A percentile compares a stretch with the other conserved stretches of the same genome.
These are phyloP conservation scores for Xylariaceae sp. DNA, from an alignment of 2,329 filamentous ascomycete species.

Conservation along the genomic window DNA sequence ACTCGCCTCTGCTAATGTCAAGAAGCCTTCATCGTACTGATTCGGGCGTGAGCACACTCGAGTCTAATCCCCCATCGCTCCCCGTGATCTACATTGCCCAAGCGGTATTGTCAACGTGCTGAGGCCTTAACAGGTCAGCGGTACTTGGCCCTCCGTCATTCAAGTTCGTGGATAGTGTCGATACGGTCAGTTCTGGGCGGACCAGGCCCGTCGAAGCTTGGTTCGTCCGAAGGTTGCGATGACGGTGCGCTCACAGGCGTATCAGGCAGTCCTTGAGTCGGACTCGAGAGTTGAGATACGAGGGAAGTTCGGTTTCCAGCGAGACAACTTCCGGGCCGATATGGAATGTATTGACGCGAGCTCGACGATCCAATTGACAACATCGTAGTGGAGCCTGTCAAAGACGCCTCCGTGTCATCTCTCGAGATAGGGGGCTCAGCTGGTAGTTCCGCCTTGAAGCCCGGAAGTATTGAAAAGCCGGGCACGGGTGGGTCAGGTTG, in stretches of 20 bases:
- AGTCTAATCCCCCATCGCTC: not conserved
- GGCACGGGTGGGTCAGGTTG: not conserved
- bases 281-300: conserved; percentile 10
- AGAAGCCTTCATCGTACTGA: too few relatives aligned
- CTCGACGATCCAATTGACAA: not conserved
- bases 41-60: too few relatives aligned
- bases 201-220: not conserved
- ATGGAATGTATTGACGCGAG: conserved; percentile 10
- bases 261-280: not conserved
- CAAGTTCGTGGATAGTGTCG: conserved; percentile 13
- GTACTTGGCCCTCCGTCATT: not conserved
- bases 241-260: conserved; percentile 5
- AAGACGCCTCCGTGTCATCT: not conserved
- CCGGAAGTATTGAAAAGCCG: not conserved
- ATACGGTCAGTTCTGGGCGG: not conserved
- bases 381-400: not conserved
- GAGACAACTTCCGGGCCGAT: conserved; percentile 5
- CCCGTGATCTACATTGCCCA: not conserved
- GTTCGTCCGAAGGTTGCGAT: not conserved
- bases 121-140: too few relatives aligned
- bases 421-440: conserved; percentile 8
- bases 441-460: conserved; percentile 18
- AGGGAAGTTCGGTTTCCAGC: conserved; percentile 2
- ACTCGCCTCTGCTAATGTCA: not conserved
- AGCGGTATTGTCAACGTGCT: not conserved